Conservation (phyloP, 2,329 filamentous ascomycete species). For the Cyphellophora attinorum region DNA sequence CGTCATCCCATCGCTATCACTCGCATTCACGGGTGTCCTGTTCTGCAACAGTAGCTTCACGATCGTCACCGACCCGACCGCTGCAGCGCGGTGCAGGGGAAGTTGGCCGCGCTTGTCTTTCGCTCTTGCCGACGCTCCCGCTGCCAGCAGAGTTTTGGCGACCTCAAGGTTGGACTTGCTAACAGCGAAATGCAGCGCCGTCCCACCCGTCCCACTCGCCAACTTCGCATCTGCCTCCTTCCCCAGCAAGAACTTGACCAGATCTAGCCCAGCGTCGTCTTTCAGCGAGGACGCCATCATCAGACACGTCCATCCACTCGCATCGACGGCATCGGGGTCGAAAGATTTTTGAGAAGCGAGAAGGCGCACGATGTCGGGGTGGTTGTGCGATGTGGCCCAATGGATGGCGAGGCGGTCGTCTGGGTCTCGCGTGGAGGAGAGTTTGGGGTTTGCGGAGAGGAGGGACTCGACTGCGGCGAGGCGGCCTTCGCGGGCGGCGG, state of each 20-base stretch:
- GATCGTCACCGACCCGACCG: conserved; percentile 81
- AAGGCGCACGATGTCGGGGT: conserved; percentile 57
- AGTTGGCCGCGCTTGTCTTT: conserved; percentile 85
- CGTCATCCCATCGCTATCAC: conserved; percentile 74
- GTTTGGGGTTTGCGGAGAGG: conserved; percentile 55
- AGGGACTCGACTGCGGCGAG: conserved; percentile 7
- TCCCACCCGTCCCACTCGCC: conserved; percentile 46
- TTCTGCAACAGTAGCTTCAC: conserved; percentile 64
- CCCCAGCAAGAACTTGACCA: conserved; percentile 34
- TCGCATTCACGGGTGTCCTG: conserved; percentile 71
- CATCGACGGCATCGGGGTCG: conserved; percentile 24
- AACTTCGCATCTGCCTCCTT: conserved; percentile 38
- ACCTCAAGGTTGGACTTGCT: conserved; percentile 83
- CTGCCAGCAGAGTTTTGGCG: conserved; percentile 64
- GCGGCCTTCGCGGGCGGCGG: conserved; percentile 74
- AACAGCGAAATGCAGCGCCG: conserved; percentile 80
- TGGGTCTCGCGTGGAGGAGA: conserved; percentile 64
- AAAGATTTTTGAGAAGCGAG: conserved; percentile 39
- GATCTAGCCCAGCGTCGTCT: conserved; percentile 33
- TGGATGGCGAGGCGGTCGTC: conserved; percentile 87
- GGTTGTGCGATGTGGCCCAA: conserved; percentile 85
- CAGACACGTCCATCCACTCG: conserved; percentile 40
- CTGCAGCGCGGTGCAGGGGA: conserved; percentile 82
- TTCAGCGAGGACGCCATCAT: conserved; percentile 41
- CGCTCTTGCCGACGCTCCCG: conserved; percentile 67